A percentile compares a stretch with the other conserved stretches of the same genome.
Evolutionary conservation across 2,329 filamentous ascomycete species (phyloP).

Genomic region (Colletotrichum cereale): DNA sequence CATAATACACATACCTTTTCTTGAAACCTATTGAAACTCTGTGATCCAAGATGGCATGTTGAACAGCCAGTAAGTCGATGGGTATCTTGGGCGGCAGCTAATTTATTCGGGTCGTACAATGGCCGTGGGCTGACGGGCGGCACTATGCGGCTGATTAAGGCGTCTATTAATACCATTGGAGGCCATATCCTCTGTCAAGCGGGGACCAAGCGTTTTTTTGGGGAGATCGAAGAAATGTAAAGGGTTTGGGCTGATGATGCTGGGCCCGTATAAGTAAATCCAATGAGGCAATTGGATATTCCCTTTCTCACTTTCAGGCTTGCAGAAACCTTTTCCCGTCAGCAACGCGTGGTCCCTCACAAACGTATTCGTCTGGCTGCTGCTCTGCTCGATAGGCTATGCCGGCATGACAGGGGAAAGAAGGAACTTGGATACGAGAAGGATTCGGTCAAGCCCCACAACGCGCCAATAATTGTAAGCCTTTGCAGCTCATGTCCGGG

Average conservation of each 20-base stretch:
- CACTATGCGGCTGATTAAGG: too few relatives aligned
- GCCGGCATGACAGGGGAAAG: background rate
- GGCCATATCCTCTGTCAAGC: too few relatives aligned
- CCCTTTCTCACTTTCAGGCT: background rate
- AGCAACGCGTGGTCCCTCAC: background rate
- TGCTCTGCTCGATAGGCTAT: background rate
- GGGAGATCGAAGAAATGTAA: background rate
- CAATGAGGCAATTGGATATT: too few relatives aligned
- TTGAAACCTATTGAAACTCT: too few relatives aligned
- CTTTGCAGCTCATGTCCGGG: background rate
- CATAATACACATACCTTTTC: too few relatives aligned
- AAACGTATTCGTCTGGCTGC: background rate
- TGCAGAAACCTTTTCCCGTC: background rate
- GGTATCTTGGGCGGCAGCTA: too few relatives aligned
- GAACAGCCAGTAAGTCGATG: too few relatives aligned
- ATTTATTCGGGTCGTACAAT: too few relatives aligned
- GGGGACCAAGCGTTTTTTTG: background rate
- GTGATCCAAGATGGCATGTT: too few relatives aligned
- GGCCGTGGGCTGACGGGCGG: too few relatives aligned
- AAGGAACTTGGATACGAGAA: constrained; percentile 1
- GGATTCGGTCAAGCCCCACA: background rate
- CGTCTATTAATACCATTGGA: too few relatives aligned
- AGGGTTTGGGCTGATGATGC: background rate
- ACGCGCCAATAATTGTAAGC: background rate
- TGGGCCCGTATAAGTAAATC: background rate